Evolutionary conservation across 1,139 yeast species (phyloP), one percentile per base, ranked within the genome.

Genomic region (Kodamaea arcana): DNA sequence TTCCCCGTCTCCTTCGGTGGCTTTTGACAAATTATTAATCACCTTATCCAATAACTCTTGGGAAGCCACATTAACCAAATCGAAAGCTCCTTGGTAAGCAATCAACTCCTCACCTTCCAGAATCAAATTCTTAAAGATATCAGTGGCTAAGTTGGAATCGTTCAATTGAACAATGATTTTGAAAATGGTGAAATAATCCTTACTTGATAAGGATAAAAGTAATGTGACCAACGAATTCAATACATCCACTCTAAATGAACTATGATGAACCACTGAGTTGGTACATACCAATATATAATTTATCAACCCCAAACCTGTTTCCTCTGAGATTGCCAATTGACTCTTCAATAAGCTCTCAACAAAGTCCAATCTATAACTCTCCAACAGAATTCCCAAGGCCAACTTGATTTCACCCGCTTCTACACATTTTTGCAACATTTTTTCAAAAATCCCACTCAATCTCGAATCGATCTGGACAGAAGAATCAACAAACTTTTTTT

Each of bases 11-110:
- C 72, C 61, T n/a, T 69, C 58, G 21, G 62, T 64, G 34, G 68
- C 72, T 3, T 55, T 51, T 18, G 68, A 61, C 39, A 83, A 65
- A 9, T 54, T 54, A n/a, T 53, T 47, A 23, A 70, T 60, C 2
- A 90, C 79, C 35, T 71, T 77, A 41, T 80, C 83, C 43, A 92
- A 70, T 46, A 92, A 72, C 53, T 86, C 94, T 63, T 92, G 98
- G n/a, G 96, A 78, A 0, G 97, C 97, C 11, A 94, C 80, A 39
- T 80, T 80, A 4, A 88, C 97, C 45, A 92, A 74, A 58, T 92
- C 98, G 60, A 92, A 92, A 1, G 97, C 97, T 38, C 94, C 87
- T 65, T 92, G 99, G 58, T 80, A 86, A 4, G 95, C 95, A 42
- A 84, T 70, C 46, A 79, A 63, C 29, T 51, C 62, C 34, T 56